Conservation (phyloP, 805 yeast genomes). For the Teunomyces barrocoloradensis region DNA sequence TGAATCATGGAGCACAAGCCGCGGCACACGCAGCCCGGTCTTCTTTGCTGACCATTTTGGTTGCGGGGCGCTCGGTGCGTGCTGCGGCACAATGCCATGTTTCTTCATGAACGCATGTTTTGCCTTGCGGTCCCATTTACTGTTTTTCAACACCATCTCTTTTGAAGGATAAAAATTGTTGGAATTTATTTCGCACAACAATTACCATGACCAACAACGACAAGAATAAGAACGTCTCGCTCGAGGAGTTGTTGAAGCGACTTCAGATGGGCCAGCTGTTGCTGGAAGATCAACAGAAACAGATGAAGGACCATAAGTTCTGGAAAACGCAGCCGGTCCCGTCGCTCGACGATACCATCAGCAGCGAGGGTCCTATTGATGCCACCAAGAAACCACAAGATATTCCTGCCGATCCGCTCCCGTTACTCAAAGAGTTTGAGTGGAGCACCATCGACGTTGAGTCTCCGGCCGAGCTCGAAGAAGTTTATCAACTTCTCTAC, state of each 20-base stretch:
- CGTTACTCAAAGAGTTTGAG: conserved; percentile 75
- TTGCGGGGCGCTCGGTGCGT: conserved; percentile 11
- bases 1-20: conserved; percentile 23
- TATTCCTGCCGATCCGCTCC: conserved; percentile 66
- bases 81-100: conserved; percentile 30
- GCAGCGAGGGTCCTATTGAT: conserved; percentile 81
- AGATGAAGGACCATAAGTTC: conserved; percentile 86
- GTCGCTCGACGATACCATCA: conserved; percentile 63
- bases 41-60: conserved; percentile 38
- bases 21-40: conserved; percentile 7
- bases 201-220: no score
- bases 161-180: no score
- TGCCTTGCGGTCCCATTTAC: conserved; percentile 46
- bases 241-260: conserved; percentile 56
- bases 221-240: background rate
- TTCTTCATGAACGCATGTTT: conserved; percentile 37
- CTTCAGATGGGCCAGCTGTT: conserved; percentile 54
- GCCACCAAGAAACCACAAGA: conserved; percentile 62
- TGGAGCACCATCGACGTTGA: conserved; percentile 79
- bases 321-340: conserved; percentile 99
- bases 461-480: conserved; percentile 57
- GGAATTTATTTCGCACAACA: no score
- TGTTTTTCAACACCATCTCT: conserved; percentile 45
- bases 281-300: conserved; percentile 50
- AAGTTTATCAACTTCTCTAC: conserved; percentile 74